Base-by-base conservation (phyloP, 192 early-diverging fungal species). In the Powellomyces hirtus region DNA sequence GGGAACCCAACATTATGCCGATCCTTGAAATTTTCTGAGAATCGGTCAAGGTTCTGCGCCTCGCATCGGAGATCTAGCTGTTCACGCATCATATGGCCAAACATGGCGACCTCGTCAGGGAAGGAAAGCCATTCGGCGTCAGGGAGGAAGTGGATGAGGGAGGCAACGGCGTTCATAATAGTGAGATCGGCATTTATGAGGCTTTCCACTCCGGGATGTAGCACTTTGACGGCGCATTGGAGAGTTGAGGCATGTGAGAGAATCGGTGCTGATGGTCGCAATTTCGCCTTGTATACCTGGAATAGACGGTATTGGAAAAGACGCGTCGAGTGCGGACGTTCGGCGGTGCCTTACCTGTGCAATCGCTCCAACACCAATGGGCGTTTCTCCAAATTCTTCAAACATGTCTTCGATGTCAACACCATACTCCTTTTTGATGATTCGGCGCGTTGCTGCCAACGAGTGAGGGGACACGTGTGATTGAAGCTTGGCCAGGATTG, bases 331-430 rank as follows among this genome's bases (percentile, higher is more conserved):
- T n/a, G n/a, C n/a, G n/a, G n/a, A n/a, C n/a, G n/a, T 51, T 37
- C 16, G 44, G n/a, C n/a, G n/a, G n/a, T n/a, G n/a, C n/a, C 68
- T 26, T 51, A 95, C 95, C 79, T 98, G 97, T 0, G 95, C 94
- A 68, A 98, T 94, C 18, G 97, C 94, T 4, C 97, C 97, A 18
- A 93, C 92, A 0, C 97, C 97, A 29, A 96, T 80, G 0, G 95
- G 93, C 0, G 57, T 75, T 34, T 81, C 77, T 16, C 91, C 89
- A 64, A 96, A 92, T 33, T 78, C 73, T 33, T 87, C 85, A 82
- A 98, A 96, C 10, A 95, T 68, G 13, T 88, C 82, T 14, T 91
- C 86, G 18, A 97, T 67, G 20, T 66, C 72, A n/a, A 69, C 68
- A 22, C 85, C 83, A 81, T 95, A 66, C 4, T 86, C 88, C 4